A percentile compares a stretch with the other conserved stretches of the same genome.
These are phyloP conservation scores for Aspergillus fischeri DNA, from an alignment of 2,329 filamentous ascomycete species.

Conservation along the genomic window DNA sequence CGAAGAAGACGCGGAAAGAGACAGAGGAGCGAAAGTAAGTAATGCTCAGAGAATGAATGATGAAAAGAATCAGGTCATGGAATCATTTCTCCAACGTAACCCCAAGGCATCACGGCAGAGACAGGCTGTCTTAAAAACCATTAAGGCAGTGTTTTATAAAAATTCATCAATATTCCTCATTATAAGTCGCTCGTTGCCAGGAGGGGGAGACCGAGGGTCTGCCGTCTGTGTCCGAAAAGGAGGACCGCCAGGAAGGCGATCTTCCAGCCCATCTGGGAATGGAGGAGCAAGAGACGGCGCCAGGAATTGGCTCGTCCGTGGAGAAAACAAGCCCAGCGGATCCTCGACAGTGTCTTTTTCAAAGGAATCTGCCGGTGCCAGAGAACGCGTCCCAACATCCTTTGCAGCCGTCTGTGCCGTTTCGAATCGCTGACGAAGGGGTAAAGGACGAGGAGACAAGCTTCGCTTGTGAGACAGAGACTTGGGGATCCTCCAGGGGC, in stretches of 20 bases:
- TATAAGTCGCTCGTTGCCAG: conserved; percentile 36
- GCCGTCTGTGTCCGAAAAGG: conserved; percentile 20
- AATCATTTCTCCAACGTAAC: conserved; percentile 25
- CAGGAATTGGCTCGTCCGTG: conserved; percentile 42
- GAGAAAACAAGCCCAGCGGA: conserved; percentile 41
- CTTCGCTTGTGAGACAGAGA: conserved; percentile 29
- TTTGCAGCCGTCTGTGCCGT: conserved; percentile 9
- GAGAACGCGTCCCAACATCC: conserved; percentile 23
- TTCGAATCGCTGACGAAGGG: conserved; percentile 36
- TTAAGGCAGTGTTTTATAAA: conserved; percentile 30
- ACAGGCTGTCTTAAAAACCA: conserved; percentile 5
- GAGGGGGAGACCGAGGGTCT: conserved; percentile 40
- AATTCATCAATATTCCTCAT: conserved; percentile 46
- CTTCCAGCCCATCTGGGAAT: conserved; percentile 23
- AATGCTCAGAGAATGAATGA: conserved; percentile 12
- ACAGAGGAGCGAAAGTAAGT: conserved; percentile 14
- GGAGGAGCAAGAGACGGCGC: conserved; percentile 34
- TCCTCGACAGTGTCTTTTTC: conserved; percentile 34
- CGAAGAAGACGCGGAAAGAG: background rate
- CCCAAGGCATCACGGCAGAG: background rate
- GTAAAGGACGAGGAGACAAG: conserved; percentile 34
- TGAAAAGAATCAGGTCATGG: conserved; percentile 20
- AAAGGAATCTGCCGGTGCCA: conserved; percentile 35
- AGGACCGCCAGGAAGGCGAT: conserved; percentile 8
- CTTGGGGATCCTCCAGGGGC: conserved; percentile 20